Conservation (phyloP, 2,329 filamentous ascomycete genomes). For the Penicillium italicum region DNA sequence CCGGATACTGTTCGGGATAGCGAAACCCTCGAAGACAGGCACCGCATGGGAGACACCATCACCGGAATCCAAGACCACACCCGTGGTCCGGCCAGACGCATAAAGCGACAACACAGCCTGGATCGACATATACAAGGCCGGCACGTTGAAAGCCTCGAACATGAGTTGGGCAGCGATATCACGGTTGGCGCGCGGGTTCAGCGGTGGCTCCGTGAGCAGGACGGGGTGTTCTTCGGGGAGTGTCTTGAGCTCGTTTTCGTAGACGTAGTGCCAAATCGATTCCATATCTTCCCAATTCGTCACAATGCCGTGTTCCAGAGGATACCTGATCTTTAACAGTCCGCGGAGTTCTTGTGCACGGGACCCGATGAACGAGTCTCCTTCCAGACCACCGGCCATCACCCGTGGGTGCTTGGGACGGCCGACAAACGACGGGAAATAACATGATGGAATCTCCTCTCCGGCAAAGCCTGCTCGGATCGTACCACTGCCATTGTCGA, state of each 20-base stretch:
- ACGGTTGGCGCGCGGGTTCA: slow-evolving; percentile 93
- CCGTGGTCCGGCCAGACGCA: slow-evolving; percentile 90
- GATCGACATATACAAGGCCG: slow-evolving; percentile 92
- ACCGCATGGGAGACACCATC: slow-evolving; percentile 97
- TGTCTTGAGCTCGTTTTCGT: slow-evolving; percentile 92
- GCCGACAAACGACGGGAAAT: slow-evolving; percentile 95
- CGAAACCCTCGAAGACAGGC: slow-evolving; percentile 95
- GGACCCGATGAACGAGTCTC: slow-evolving; percentile 94
- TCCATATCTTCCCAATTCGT: slow-evolving; percentile 99
- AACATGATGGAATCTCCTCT: slow-evolving; percentile 92
- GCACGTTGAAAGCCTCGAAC: slow-evolving; percentile 98
- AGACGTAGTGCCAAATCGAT: slow-evolving; percentile 97
- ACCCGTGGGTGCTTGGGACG: slow-evolving; percentile 93
- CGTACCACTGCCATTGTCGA: slow-evolving; percentile 97
- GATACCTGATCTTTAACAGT: slow-evolving; percentile 91
- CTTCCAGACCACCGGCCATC: slow-evolving; percentile 92
- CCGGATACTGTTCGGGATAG: slow-evolving; percentile 91
- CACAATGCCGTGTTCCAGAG: slow-evolving; percentile 94
- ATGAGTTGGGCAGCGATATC: slow-evolving; percentile 96
- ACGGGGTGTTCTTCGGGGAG: slow-evolving; percentile 98
- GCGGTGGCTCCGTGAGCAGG: slow-evolving; percentile 87
- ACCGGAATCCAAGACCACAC: slow-evolving; percentile 90
- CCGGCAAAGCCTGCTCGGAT: slow-evolving; percentile 96
- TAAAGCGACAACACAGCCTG: slow-evolving; percentile 96
- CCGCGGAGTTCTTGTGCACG: slow-evolving; percentile 87